Evolutionary conservation across 345 rosid species (phyloP), one percentile per base, ranked within the genome.

Genomic region (Mangifera indica): DNA sequence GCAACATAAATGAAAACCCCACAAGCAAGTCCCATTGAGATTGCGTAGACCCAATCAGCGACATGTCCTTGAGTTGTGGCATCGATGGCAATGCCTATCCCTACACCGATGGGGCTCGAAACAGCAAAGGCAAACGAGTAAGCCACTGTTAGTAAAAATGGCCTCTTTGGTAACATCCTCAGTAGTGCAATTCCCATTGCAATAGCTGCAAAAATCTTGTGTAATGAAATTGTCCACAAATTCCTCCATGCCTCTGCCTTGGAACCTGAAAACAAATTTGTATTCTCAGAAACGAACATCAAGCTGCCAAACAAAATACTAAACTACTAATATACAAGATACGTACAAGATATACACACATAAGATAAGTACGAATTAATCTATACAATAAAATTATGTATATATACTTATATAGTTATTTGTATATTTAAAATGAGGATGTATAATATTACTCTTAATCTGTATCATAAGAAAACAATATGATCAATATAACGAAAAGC

Each of bases 121-220:
- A 93, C 54, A 1, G 92, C 98, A 53, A 93, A 93, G 48, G 97
- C 96, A 18, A 89, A 83, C 22, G 98, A 81, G 77, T 93, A 91
- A 59, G 81, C 82, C 6, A 51, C 83, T 0, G 97, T 91, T 21
- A 82, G 66, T 32, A 91, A 82, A 60, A 93, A 84, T 54, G 98
- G 93, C 75, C 93, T 83, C 79, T 74, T 91, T 13, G 98, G 97
- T 0, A 89, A 70, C 88, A 91, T 86, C 73, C 85, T 86, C 1
- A 91, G 88, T 13, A 89, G 84, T 34, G 98, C 96, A 54, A 93
- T 91, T 73, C 96, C 97, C 96, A 93, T 91, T 7, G 92, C 89
- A 22, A 88, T 79, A 56, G 98, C 98, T 15, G 98, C 93, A 52
- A 91, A 91, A 0, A 93, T 87, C 71, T 91, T 93, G 82, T 93